Percentiles rank a stretch among this genome's conserved stretches.
These are phyloP conservation scores for Selaginella moellendorffii DNA, from an alignment of 75 land plant genomes.

Conservation along the genomic window DNA sequence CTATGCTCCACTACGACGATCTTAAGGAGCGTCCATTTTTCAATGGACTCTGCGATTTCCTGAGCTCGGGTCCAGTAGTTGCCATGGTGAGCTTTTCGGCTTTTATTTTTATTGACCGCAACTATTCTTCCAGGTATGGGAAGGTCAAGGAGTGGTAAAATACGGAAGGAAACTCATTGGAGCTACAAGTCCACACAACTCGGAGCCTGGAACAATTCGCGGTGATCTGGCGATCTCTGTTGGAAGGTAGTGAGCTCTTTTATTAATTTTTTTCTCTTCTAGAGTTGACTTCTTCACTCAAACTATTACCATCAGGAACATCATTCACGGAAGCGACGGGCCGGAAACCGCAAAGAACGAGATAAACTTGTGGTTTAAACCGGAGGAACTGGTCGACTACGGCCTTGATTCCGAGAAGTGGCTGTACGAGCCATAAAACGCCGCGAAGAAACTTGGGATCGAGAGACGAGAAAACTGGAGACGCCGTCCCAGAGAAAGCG, in stretches of 20 bases:
- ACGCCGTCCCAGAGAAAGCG: no score
- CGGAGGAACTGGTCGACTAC: constrained; percentile 63
- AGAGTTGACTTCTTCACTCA: no score
- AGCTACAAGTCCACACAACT: constrained; percentile 87
- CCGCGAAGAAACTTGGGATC: no score
- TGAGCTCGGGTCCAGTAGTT: constrained; percentile 91
- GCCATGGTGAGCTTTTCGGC: constrained; percentile 49
- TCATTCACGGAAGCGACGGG: constrained; percentile 82
- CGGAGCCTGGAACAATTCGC: constrained; percentile 93
- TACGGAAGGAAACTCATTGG: constrained; percentile 93
- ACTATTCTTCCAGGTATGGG: constrained; percentile 83
- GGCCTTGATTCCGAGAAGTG: constrained; percentile 66
- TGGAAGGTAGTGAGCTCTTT: constrained; percentile 69
- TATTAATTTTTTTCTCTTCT: no score
- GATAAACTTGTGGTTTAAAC: constrained; percentile 76
- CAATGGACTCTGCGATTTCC: constrained; percentile 77
- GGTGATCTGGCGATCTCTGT: constrained; percentile 87
- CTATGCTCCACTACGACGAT: constrained; percentile 82
- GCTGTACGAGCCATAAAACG: constrained; percentile 45
- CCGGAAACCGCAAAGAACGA: constrained; percentile 78
- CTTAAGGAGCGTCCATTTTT: constrained; percentile 83
- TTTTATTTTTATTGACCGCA: no score
- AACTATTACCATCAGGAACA: constrained; percentile 1
- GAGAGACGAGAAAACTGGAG: no score
- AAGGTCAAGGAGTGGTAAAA: constrained; percentile 94